These are phyloP conservation scores for Trichoderma oligosporum DNA, from an alignment of 2,329 filamentous ascomycete species.

Conservation along the genomic window DNA sequence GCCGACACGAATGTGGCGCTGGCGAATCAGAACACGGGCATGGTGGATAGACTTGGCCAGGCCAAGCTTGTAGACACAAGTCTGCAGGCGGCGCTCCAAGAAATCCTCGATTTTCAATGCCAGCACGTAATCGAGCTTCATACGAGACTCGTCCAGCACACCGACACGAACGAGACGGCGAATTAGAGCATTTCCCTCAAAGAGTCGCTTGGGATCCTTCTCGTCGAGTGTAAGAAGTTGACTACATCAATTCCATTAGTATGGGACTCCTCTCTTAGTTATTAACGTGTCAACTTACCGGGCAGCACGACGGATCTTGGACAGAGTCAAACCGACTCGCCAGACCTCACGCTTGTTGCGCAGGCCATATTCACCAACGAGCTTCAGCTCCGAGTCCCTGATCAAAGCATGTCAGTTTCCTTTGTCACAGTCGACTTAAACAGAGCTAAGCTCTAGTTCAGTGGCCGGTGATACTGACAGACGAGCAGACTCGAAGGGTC, in stretches of 20 bases:
- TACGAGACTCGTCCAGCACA: conserved; percentile 99
- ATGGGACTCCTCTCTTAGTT: not conserved
- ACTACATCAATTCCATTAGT: conserved; percentile 50
- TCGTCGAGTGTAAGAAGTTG: conserved; percentile 99
- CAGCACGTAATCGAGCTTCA: conserved; percentile 99
- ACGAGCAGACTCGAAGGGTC: conserved; percentile 99
- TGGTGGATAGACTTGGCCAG: conserved; percentile 99
- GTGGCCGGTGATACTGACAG: conserved; percentile 98
- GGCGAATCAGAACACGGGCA: conserved; percentile 98
- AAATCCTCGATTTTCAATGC: conserved; percentile 99
- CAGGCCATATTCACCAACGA: conserved; percentile 99
- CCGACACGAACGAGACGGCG: conserved; percentile 99
- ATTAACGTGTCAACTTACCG: conserved; percentile 59
- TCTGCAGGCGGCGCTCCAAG: conserved; percentile 99
- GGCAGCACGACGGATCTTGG: conserved; percentile 99
- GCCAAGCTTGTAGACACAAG: conserved; percentile 99
- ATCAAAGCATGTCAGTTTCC: conserved; percentile 61
- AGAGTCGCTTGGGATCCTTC: conserved; percentile 99
- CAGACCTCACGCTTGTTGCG: conserved; percentile 99
- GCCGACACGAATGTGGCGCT: conserved; percentile 99
- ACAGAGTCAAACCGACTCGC: conserved; percentile 98
- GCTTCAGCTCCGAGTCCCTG: conserved; percentile 99
- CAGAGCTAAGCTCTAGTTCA: conserved; percentile 97
- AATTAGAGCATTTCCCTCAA: conserved; percentile 99
- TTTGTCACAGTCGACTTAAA: conserved; percentile 82